Conservation (phyloP, 345 rosid species). For the Gossypium thurberi region DNA sequence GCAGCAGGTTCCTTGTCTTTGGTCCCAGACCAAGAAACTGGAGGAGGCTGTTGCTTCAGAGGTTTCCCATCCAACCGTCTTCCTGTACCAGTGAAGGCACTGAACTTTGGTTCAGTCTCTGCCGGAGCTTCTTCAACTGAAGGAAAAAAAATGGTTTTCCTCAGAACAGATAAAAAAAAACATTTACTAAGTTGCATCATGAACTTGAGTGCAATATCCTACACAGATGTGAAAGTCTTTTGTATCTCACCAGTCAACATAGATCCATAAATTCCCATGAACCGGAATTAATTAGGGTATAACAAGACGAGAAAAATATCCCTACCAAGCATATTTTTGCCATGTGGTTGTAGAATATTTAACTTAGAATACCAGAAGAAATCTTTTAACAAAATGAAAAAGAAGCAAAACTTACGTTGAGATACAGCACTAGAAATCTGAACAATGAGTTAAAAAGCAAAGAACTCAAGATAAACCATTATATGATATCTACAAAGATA, state of each 20-base stretch:
- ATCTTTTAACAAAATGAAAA: neutral
- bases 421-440: neutral
- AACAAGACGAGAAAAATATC: neutral
- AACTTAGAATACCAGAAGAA: neutral
- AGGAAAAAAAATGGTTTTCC: neutral
- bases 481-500: neutral
- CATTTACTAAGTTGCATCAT: neutral
- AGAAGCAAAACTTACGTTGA: neutral
- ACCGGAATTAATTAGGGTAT: neutral
- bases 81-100: conserved; percentile 70
- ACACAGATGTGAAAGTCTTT: neutral
- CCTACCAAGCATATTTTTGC: neutral
- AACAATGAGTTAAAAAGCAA: neutral
- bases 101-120: conserved; percentile 66
- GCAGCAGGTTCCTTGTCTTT: conserved; percentile 49
- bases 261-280: neutral
- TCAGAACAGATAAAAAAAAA: neutral
- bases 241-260: neutral
- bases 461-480: neutral
- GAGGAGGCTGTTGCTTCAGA: conserved; percentile 36
- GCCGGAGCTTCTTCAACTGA: conserved; percentile 61
- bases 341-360: neutral
- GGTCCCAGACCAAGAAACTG: conserved; percentile 38
- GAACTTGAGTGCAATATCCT: neutral
- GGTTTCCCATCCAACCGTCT: conserved; percentile 93